Evolutionary conservation across 495 filamentous ascomycete species (phyloP).

Genomic region (Chlorociboria aeruginascens): DNA sequence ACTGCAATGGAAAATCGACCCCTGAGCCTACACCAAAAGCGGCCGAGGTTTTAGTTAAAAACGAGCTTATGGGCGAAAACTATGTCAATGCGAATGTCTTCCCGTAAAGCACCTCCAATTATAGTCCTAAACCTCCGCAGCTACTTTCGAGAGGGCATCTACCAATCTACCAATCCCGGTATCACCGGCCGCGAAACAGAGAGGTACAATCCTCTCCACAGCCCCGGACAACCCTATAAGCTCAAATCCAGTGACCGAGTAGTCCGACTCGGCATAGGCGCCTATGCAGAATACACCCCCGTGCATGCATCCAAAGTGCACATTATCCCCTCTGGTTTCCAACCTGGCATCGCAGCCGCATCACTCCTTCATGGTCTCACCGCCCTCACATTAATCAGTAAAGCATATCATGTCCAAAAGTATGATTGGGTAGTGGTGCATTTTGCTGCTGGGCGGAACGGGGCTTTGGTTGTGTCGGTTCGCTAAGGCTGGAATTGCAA

Average conservation of each 20-base stretch:
- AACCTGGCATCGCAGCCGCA: constrained; percentile 52
- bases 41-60: constrained; percentile 72
- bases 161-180: constrained; percentile 64
- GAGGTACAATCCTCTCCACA: constrained; percentile 34
- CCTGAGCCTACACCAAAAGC: constrained; percentile 62
- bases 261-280: constrained; percentile 44
- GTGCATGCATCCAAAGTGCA: constrained; percentile 42
- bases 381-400: constrained; percentile 69
- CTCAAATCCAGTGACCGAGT: constrained; percentile 57
- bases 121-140: too few relatives aligned
- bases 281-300: constrained; percentile 73
- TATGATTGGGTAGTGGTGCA: constrained; percentile 83
- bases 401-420: constrained; percentile 57
- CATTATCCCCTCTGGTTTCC: constrained; percentile 52
- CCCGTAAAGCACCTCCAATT: too few relatives aligned
- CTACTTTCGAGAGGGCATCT: constrained; percentile 87
- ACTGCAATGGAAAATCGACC: constrained; percentile 57
- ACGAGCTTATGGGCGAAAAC: constrained; percentile 76
- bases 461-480: constrained; percentile 71
- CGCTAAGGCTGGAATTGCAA: constrained; percentile 62
- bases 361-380: constrained; percentile 75
- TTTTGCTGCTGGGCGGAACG: constrained; percentile 82
- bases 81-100: constrained; percentile 71
- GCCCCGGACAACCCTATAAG: constrained; percentile 26
- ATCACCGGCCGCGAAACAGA: constrained; percentile 77